Conservation (phyloP, 768 basidiomycete species). For the Lactifluus rugatus region DNA sequence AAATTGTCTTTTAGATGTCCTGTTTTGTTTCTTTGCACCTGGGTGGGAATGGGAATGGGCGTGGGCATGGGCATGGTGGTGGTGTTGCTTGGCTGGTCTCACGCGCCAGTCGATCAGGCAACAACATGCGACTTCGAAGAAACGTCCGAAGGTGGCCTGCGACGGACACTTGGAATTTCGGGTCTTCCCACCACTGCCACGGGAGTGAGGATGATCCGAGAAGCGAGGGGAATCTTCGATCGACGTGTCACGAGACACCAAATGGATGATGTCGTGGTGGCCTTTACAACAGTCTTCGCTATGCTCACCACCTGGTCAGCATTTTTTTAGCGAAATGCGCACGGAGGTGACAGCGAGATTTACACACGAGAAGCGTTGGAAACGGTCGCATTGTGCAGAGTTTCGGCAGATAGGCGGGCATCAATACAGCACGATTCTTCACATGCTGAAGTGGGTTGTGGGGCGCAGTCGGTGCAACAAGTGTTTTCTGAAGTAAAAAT, state of each 20-base stretch:
- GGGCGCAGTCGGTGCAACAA: background rate
- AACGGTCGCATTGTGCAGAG: background rate
- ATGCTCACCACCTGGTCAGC: background rate
- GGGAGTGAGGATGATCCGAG: background rate
- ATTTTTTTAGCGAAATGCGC: background rate
- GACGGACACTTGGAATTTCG: background rate
- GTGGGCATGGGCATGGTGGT: background rate
- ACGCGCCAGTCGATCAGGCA: slow-evolving; percentile 13
- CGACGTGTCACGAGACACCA: background rate
- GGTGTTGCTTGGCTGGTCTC: background rate
- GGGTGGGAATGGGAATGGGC: background rate
- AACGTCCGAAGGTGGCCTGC: slow-evolving; percentile 4
- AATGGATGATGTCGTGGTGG: background rate
- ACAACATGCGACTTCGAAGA: slow-evolving; percentile 13
- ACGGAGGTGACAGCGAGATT: background rate
- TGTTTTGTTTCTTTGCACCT: background rate
- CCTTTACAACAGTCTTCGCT: background rate
- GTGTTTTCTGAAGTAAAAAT: background rate
- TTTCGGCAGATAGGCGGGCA: background rate
- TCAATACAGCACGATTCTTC: background rate
- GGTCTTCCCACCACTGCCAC: background rate
- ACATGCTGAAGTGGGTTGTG: background rate
- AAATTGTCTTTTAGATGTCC: background rate
- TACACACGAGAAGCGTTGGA: background rate
- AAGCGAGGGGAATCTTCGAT: background rate